Percentiles rank a stretch among this genome's conserved stretches.
phyloP scores from a whole-genome alignment of 768 basidiomycete genomes.

The Tricholoma saponaceum region DNA sequence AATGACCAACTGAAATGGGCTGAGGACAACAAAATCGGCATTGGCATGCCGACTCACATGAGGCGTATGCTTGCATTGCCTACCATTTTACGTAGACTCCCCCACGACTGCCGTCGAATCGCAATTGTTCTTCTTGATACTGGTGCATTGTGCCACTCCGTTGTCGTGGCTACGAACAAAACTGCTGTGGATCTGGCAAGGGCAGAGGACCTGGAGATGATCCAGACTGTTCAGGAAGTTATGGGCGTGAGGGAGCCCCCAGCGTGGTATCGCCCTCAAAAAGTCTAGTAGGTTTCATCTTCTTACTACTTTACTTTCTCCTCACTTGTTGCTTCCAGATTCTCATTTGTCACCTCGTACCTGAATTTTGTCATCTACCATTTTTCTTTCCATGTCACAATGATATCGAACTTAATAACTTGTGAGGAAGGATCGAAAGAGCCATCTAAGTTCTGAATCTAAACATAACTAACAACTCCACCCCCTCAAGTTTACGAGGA shows the following conservation, averaged over 20 bases:
- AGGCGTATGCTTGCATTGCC: background rate
- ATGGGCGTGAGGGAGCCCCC: constrained; percentile 3
- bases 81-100: background rate
- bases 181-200: background rate
- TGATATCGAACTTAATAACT: too few species aligned
- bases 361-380: too few species aligned
- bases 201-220: constrained; percentile 2
- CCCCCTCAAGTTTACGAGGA: too few species aligned
- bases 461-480: too few species aligned
- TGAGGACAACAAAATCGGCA: background rate
- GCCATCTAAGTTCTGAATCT: too few species aligned
- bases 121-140: background rate
- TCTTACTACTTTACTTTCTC: too few species aligned
- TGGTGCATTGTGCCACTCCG: background rate
- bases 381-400: too few species aligned
- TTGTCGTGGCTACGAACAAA: background rate
- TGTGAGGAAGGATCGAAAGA: too few species aligned
- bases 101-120: background rate
- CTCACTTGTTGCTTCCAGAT: too few species aligned
- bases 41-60: background rate
- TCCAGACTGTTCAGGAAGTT: background rate
- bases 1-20: too few species aligned
- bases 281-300: background rate
- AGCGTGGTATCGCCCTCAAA: constrained; percentile 4
- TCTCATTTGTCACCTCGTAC: too few species aligned